Evolutionary conservation across 139 green algal genomes (phyloP).

Genomic region (Closterium sp.): DNA sequence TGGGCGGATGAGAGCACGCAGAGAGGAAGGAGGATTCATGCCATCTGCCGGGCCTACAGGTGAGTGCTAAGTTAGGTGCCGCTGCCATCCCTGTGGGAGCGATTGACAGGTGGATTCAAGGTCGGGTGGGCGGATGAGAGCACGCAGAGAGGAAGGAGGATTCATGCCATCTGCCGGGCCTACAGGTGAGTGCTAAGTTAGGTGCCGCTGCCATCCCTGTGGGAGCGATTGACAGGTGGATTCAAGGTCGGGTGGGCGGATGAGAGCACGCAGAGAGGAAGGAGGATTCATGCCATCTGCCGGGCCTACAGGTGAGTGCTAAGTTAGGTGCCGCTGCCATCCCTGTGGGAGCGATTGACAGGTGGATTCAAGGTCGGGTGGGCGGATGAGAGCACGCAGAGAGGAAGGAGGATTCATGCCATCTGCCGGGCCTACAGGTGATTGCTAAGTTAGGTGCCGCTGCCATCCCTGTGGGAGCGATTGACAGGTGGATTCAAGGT

Average conservation of each 20-base stretch:
- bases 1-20: neutral
- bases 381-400: no score
- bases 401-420: no score
- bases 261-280: no score
- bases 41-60: neutral
- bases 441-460: neutral
- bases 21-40: neutral
- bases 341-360: constrained; percentile 9
- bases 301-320: no score
- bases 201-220: neutral
- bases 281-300: no score
- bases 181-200: no score
- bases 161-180: no score
- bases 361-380: no score
- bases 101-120: neutral
- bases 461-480: constrained; percentile 10
- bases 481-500: neutral
- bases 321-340: neutral
- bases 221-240: constrained; percentile 3
- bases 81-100: constrained; percentile 6
- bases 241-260: no score
- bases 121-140: no score
- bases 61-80: neutral
- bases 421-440: no score
- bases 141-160: no score